Evolutionary conservation across 2,329 filamentous ascomycete species (phyloP), one percentile per base, ranked within the genome.

Genomic region (Aureobasidium sp.): DNA sequence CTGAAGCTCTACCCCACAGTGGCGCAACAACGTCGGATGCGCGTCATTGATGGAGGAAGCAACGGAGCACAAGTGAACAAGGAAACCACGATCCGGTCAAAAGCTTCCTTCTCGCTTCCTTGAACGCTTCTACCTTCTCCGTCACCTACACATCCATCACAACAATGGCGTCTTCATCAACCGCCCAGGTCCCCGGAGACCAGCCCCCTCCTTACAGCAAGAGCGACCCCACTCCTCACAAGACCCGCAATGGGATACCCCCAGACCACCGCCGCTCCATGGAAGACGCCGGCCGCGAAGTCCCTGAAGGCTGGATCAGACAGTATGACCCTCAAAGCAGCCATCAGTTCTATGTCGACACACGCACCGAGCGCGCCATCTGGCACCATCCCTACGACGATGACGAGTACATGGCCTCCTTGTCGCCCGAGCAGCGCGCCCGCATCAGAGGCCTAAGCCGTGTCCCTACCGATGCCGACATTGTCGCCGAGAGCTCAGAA

Each of bases 331-430:
- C 77, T 0, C 67, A 79, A 57, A 76, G 75, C 14, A 69, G 78
- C 19, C 84, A 86, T 67, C 83, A 85, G 67, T 86, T 85, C 78
- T 86, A 84, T 71, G 83, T 86, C 67, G 81, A 86, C 71, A 85
- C 82, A 1, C 78, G 67, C 33, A 70, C 74, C 31, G 71, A 78
- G 14, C 78, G 81, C 50, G 80, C 79, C 62, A 84, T 83, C 66
- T 86, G 84, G 84, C 76, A 79, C 48, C 84, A 86, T 68, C 83
- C 84, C 0, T 81, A 84, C 69, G 84, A 86, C 67, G 83, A 85
- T 67, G 77, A 81, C 1, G 66, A 77, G 56, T 85, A 80, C 68
- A 72, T 86, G 29, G 68, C 68, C 33, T 77, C 77, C 0, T 73
- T 86, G 0, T 70, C 77, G 0, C 69, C 75, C 0, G 71, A 77